Conservation (phyloP, 1,284 basidiomycete genomes). For the Cryptococcus jaspeensis region DNA sequence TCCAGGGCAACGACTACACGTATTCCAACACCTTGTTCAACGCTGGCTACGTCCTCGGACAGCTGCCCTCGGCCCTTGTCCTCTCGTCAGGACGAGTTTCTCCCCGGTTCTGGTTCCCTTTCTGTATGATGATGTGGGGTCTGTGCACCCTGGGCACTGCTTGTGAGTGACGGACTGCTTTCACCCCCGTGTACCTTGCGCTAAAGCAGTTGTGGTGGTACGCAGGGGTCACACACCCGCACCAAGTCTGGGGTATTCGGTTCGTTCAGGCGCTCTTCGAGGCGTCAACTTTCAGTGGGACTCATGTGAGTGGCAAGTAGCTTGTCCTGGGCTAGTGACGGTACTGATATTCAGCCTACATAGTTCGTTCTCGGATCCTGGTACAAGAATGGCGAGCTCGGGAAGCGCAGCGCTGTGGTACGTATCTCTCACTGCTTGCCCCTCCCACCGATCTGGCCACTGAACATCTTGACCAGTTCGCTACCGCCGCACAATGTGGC, state of each 20-base stretch:
- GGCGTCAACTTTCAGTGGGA: conserved; percentile 30
- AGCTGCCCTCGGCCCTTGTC: conserved; percentile 29
- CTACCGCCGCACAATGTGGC: conserved; percentile 34
- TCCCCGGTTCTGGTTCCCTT: conserved; percentile 36
- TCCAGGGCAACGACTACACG: conserved; percentile 26
- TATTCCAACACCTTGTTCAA: conserved; percentile 30
- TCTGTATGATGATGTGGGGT: conserved; percentile 31
- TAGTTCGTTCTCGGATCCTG: conserved; percentile 40
- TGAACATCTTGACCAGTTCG: conserved; percentile 11
- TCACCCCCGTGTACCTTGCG: neutral
- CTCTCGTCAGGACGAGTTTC: conserved; percentile 32
- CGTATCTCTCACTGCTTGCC: neutral
- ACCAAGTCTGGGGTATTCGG: conserved; percentile 32
- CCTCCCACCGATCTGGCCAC: neutral
- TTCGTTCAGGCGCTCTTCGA: conserved; percentile 34
- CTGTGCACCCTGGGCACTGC: conserved; percentile 23
- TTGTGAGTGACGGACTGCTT: conserved; percentile 6
- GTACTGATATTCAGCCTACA: no score
- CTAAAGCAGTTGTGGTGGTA: neutral
- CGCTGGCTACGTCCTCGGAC: conserved; percentile 37
- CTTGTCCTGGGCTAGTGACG: no score
- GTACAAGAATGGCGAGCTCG: conserved; percentile 42
- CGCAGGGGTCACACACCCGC: conserved; percentile 23
- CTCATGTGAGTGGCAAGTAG: conserved; percentile 4
- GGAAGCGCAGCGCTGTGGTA: conserved; percentile 33